phyloP scores from a whole-genome alignment of 1,139 yeast species.

The Saccharomyces pastorianus region DNA sequence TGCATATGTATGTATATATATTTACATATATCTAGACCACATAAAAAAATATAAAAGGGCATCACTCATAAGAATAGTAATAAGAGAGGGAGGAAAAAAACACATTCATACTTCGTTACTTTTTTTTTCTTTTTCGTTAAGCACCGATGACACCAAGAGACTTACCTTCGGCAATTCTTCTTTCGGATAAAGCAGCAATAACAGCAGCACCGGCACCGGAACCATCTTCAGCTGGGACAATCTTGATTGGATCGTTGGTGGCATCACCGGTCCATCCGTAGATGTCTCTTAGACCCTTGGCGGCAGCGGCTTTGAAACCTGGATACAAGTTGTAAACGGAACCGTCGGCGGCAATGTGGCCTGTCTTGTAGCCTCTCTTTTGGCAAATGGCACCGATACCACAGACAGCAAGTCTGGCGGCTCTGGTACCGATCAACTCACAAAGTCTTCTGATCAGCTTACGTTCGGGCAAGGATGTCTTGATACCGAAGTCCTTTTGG shows the following conservation, averaged over 20 bases:
- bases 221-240: conserved; percentile 94
- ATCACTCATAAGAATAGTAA: not conserved
- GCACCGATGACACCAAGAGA: conserved; percentile 55
- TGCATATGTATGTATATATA: not conserved
- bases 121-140: not conserved
- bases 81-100: not conserved
- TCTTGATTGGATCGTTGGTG: conserved; percentile 55
- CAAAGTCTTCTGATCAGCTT: conserved; percentile 74
- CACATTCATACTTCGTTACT: not conserved
- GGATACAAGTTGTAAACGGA: conserved; percentile 93
- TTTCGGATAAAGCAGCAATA: conserved; percentile 86
- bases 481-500: conserved; percentile 47
- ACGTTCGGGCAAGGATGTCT: conserved; percentile 71
- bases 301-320: conserved; percentile 81
- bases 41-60: not conserved
- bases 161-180: conserved; percentile 60
- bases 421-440: conserved; percentile 82
- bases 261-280: conserved; percentile 61
- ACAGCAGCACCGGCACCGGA: conserved; percentile 98
- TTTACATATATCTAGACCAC: not conserved
- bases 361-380: conserved; percentile 70
- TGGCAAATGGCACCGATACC: conserved; percentile 93
- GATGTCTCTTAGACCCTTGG: conserved; percentile 79
- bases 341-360: conserved; percentile 96
- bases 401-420: conserved; percentile 88